Evolutionary conservation across 345 rosid genomes (phyloP).

Genomic region (Eucalyptus marginata): DNA sequence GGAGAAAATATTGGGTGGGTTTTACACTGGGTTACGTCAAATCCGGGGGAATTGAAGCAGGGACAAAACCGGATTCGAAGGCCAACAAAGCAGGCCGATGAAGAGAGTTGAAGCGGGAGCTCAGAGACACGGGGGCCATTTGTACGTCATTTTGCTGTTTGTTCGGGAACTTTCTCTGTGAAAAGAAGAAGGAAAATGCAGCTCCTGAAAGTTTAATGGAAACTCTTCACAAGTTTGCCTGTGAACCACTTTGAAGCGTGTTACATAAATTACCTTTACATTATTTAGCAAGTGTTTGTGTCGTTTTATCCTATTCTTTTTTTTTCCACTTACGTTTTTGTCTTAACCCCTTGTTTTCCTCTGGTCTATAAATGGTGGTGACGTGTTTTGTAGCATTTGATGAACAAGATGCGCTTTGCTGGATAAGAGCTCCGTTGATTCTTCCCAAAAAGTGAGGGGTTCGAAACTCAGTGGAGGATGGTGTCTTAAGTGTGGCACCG

Average conservation of each 20-base stretch:
- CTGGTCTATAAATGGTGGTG: neutral
- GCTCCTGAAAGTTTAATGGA: neutral
- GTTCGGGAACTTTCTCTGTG: neutral
- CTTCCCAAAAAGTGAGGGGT: too few species aligned
- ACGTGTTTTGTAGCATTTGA: neutral
- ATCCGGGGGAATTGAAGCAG: slow-evolving; percentile 19
- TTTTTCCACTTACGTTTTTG: neutral
- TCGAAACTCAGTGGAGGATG: too few species aligned
- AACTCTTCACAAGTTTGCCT: neutral
- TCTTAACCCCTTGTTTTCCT: neutral
- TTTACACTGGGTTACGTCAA: slow-evolving; percentile 21
- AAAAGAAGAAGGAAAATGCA: neutral
- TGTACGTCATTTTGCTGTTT: neutral
- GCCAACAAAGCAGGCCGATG: slow-evolving; percentile 1
- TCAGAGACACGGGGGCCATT: neutral
- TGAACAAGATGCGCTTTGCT: too few species aligned
- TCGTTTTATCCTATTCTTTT: neutral
- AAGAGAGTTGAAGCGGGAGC: neutral
- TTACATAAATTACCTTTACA: neutral
- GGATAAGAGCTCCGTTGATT: too few species aligned
- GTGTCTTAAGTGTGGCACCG: too few species aligned
- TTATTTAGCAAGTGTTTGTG: neutral
- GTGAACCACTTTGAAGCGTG: neutral
- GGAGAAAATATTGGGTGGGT: too few species aligned
- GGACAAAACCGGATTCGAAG: slow-evolving; percentile 19